These are phyloP conservation scores for Paraglomus occultum DNA, from an alignment of 192 early-diverging fungal genomes.

Conservation along the genomic window DNA sequence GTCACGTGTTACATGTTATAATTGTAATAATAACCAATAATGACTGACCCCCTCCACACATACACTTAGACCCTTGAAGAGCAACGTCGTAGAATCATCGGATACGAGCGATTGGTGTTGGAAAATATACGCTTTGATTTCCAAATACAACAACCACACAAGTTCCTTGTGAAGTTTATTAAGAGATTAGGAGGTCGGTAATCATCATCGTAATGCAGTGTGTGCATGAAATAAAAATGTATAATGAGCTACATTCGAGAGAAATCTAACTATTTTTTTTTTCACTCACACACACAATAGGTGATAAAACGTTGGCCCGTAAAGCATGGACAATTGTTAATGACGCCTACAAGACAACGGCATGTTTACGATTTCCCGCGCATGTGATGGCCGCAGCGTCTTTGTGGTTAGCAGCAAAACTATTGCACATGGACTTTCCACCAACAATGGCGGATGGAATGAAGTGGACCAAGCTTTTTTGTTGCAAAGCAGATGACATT, in stretches of 20 bases:
- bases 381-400: slow-evolving; percentile 62
- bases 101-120: slow-evolving; percentile 69
- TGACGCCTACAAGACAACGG: slow-evolving; percentile 53
- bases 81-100: slow-evolving; percentile 59
- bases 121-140: slow-evolving; percentile 83
- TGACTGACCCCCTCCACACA: too few relatives aligned
- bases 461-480: slow-evolving; percentile 49
- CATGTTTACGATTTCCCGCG: slow-evolving; percentile 62
- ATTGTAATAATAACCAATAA: not conserved
- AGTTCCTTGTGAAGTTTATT: slow-evolving; percentile 69
- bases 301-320: slow-evolving; percentile 44
- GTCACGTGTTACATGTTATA: not conserved
- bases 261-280: slow-evolving; percentile 19
- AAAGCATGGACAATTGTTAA: slow-evolving; percentile 52
- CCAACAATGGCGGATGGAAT: slow-evolving; percentile 33
- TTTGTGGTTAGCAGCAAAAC: slow-evolving; percentile 53
- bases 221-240: not conserved
- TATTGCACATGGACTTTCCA: slow-evolving; percentile 42
- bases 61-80: slow-evolving; percentile 59
- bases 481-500: slow-evolving; percentile 52
- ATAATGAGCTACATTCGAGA: not conserved
- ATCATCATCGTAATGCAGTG: slow-evolving; percentile 5
- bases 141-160: slow-evolving; percentile 69
- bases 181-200: slow-evolving; percentile 58
- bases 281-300: slow-evolving; percentile 11